Evolutionary conservation across 2,329 filamentous ascomycete genomes (phyloP), one percentile per base, ranked within the genome.

Genomic region (Aureobasidium sp.): DNA sequence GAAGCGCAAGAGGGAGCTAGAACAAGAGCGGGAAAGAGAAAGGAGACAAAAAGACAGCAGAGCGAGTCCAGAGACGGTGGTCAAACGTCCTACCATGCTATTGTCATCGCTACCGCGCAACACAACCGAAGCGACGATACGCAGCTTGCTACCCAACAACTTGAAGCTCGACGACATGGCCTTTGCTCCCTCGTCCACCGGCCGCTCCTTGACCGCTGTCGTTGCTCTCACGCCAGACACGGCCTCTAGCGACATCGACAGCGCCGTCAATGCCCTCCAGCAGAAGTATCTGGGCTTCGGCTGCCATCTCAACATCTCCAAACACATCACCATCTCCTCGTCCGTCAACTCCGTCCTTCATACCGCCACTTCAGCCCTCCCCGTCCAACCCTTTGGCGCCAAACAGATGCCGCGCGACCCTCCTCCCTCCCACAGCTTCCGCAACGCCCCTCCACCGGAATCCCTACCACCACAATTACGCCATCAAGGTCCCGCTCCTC

Each of bases 241-340:
- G 0, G 84, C 91, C 0, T 88, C 88, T 0, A 88, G 87, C 27
- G 90, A 95, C 62, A 92, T 97, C 60, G 91, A 97, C 69, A 81
- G 84, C 4, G 84, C 87, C 0, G 89, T 96, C 58, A 93, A 86
- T 70, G 77, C 83, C 3, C 77, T 96, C 36, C 90, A 95, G 70
- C 91, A 94, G 66, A 85, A 83, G 67, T 96, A 97, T 71, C 78
- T 96, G 17, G 92, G 92, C 17, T 91, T 85, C 71, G 92, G 92
- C 5, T 91, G 88, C 76, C 88, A 92, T 73, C 79, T 97, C 2
- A 87, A 84, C 7, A 81, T 96, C 48, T 90, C 92, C 64, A 82
- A 91, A 11, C 89, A 62, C 59, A 58, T 66, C 20, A 63, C 63
- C 15, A 52, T 61, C 25, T 52, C 47, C 17, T 51, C 45, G 11